Percentiles rank a stretch among this genome's conserved stretches.
These are phyloP conservation scores for Tetratostichococcus sp. DNA, from an alignment of 139 green algal species.

Conservation along the genomic window DNA sequence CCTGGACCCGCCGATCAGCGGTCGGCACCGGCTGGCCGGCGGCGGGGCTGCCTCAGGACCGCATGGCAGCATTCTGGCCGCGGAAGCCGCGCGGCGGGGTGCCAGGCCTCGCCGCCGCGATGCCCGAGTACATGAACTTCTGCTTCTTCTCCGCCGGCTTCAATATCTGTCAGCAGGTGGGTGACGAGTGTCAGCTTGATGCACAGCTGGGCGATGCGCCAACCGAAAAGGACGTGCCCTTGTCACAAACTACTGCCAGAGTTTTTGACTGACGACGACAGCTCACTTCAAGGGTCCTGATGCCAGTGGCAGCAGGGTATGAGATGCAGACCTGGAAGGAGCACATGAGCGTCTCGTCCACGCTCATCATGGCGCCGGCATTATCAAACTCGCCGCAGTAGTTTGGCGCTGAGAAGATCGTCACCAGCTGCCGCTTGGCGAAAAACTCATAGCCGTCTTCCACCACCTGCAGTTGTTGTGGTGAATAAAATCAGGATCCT, in stretches of 20 bases:
- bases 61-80: too few species aligned
- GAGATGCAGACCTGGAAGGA: slow-evolving; percentile 91
- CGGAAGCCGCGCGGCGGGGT: slow-evolving; percentile 10
- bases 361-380: slow-evolving; percentile 98
- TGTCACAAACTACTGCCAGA: too few species aligned
- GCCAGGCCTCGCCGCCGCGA: slow-evolving; percentile 8
- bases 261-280: too few species aligned
- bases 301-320: too few species aligned
- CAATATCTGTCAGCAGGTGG: slow-evolving; percentile 75
- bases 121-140: slow-evolving; percentile 54
- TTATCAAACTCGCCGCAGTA: slow-evolving; percentile 99
- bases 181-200: too few species aligned
- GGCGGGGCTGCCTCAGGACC: too few species aligned
- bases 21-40: too few species aligned
- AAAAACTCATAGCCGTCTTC: slow-evolving; percentile 99
- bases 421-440: slow-evolving; percentile 96
- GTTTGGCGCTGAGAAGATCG: slow-evolving; percentile 98
- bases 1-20: too few species aligned
- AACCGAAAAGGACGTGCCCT: too few species aligned
- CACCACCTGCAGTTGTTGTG: slow-evolving; percentile 88
- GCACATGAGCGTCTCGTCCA: slow-evolving; percentile 99
- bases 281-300: too few species aligned
- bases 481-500: too few species aligned
- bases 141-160: slow-evolving; percentile 96
- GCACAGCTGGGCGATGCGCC: background rate